Evolutionary conservation across 108 stramenopile species (phyloP).

Genomic region (Nannochloropsis gaditana): DNA sequence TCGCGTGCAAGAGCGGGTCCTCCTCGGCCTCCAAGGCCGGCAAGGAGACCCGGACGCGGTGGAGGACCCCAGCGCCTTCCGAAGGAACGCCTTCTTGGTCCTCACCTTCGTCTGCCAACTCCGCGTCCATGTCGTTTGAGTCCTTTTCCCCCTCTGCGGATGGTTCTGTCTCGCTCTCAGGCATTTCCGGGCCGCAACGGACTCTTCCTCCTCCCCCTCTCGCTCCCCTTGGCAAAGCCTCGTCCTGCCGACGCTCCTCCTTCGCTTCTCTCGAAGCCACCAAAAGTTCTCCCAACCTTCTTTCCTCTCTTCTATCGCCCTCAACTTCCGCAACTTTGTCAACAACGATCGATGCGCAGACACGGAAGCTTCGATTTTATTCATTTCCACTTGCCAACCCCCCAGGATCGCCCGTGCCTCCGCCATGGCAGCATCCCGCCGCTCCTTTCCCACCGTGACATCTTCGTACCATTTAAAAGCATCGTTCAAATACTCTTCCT

Average conservation of each 20-base stretch:
- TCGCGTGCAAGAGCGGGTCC: too few relatives aligned
- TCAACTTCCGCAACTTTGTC: neutral
- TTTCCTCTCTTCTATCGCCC: neutral
- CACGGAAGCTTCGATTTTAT: neutral
- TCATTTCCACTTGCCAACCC: neutral
- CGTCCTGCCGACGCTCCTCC: neutral
- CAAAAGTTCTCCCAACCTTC: constrained; percentile 20
- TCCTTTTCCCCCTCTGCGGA: too few relatives aligned
- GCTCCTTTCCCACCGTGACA: neutral
- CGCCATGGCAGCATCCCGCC: constrained; percentile 5
- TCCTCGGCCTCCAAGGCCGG: too few relatives aligned
- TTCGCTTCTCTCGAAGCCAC: neutral
- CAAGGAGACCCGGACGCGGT: too few relatives aligned
- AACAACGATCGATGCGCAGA: neutral
- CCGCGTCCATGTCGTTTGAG: too few relatives aligned
- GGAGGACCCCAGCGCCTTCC: too few relatives aligned
- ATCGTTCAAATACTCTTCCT: constrained; percentile 1
- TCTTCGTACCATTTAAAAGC: neutral
- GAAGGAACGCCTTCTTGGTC: too few relatives aligned
- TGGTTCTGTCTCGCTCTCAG: too few relatives aligned
- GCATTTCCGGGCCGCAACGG: too few relatives aligned
- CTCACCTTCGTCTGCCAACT: too few relatives aligned
- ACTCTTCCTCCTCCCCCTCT: neutral
- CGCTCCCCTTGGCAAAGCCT: too few relatives aligned
- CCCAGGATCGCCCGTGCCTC: neutral